Evolutionary conservation across 345 rosid genomes (phyloP).

Genomic region (Moricandia arvensis): DNA sequence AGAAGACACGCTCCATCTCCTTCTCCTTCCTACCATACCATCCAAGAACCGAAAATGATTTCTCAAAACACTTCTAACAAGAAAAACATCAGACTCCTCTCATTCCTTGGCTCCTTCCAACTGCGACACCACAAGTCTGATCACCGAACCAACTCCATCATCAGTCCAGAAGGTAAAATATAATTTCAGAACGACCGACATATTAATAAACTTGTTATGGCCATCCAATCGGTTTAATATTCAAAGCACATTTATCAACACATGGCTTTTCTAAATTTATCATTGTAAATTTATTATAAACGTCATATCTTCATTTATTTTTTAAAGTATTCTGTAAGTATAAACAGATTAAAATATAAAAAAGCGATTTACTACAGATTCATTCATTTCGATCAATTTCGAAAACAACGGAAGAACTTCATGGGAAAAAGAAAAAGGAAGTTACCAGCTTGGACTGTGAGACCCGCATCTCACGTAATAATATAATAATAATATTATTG

Average conservation of each 20-base stretch:
- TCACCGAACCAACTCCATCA: slow-evolving; percentile 3
- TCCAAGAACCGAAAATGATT: background rate
- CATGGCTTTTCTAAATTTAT: background rate
- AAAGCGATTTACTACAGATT: slow-evolving; percentile 1
- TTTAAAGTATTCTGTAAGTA: background rate
- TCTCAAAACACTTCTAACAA: background rate
- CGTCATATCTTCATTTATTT: background rate
- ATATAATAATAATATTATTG: no score
- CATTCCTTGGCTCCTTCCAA: slow-evolving; percentile 22
- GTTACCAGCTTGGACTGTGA: background rate
- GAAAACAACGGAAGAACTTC: slow-evolving; percentile 22
- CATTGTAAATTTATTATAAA: background rate
- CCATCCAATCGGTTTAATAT: background rate
- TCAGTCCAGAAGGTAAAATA: slow-evolving; percentile 33
- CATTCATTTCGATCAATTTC: slow-evolving; percentile 32
- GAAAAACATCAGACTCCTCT: slow-evolving; percentile 11
- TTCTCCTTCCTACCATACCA: slow-evolving; percentile 11
- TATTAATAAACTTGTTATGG: no score
- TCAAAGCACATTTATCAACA: background rate
- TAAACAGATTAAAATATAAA: background rate
- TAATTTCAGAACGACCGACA: background rate
- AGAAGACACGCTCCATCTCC: background rate
- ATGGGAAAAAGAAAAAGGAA: slow-evolving; percentile 19
- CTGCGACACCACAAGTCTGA: slow-evolving; percentile 15
- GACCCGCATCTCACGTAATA: no score